These are phyloP conservation scores for Dendrothele bispora DNA, from an alignment of 768 basidiomycete species.

Conservation along the genomic window DNA sequence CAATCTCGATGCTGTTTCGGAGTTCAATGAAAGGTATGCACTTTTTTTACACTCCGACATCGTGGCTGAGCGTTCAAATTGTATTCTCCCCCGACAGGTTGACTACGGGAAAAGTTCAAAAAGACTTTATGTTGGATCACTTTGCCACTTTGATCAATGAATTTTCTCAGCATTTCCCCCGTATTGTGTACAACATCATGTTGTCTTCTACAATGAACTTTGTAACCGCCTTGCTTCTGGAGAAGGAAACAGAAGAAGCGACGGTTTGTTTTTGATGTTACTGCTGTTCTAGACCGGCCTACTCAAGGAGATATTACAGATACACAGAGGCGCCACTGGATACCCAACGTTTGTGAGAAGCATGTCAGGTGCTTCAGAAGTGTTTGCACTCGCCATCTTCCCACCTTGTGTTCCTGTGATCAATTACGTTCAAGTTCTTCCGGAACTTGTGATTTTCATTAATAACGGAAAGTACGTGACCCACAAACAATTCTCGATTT, in stretches of 20 bases:
- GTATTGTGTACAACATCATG: slow-evolving; percentile 33
- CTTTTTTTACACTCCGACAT: no score
- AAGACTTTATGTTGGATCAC: slow-evolving; percentile 27
- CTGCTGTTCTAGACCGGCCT: not conserved
- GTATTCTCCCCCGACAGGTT: slow-evolving; percentile 17
- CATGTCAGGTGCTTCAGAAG: slow-evolving; percentile 34
- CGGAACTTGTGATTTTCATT: slow-evolving; percentile 32
- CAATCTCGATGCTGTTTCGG: slow-evolving; percentile 23
- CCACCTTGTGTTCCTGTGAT: slow-evolving; percentile 27
- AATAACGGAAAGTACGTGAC: slow-evolving; percentile 37
- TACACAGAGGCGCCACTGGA: slow-evolving; percentile 9
- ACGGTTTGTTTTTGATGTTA: slow-evolving; percentile 13
- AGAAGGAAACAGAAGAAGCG: slow-evolving; percentile 28
- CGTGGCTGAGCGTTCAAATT: not conserved
- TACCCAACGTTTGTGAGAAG: slow-evolving; percentile 22
- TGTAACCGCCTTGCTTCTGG: slow-evolving; percentile 31
- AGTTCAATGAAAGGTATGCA: slow-evolving; percentile 28
- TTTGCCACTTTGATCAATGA: slow-evolving; percentile 32
- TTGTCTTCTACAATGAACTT: slow-evolving; percentile 34
- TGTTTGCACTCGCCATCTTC: slow-evolving; percentile 37
- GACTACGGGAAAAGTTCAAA: slow-evolving; percentile 24
- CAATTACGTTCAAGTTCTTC: slow-evolving; percentile 37
- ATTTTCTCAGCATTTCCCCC: slow-evolving; percentile 24
- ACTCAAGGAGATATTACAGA: slow-evolving; percentile 3
- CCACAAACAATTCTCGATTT: no score